Base-by-base conservation (phyloP, 139 green algal genomes). In the Yamagishiella unicocca region DNA sequence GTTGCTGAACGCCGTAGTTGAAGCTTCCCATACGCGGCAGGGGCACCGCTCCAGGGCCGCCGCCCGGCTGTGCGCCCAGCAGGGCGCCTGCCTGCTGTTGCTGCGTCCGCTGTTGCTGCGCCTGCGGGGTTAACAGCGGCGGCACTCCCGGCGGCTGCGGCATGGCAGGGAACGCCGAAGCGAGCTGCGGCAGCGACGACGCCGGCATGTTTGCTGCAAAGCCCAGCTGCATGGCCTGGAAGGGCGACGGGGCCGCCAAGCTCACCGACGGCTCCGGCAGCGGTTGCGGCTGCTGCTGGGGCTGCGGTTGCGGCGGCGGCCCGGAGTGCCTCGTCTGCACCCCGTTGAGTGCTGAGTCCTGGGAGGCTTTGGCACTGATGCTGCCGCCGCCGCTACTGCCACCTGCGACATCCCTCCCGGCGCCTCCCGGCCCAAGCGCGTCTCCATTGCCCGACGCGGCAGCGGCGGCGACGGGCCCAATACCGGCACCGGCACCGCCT, bases 211-310 rank as follows among this genome's bases (percentile, higher is more conserved):
- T 42, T 27, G 66, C 35, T 74, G 33, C 66, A 1, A 74, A 45
- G 33, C 70, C 70, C 70, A 78, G 40, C 42, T 78, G 70, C 70
- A 78, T 78, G 4, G 40, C 40, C 27, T 78, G 70, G 70, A 78
- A 78, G 25, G 70, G 70, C 9, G 70, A 78, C 2, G 40, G 9
- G 12, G 70, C 1, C 40, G 9, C n/a, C n/a, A n/a, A n/a, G n/a
- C n/a, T n/a, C n/a, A n/a, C n/a, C n/a, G n/a, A 9, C 21, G 43
- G 10, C 43, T 38, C 6, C 43, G 43, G 72, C n/a, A 12, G 43
- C 43, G 22, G 72, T 21, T 58, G 40, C 70, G 38, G 70, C 42
- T n/a, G 70, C 38, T 55, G 70, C 25, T 33, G 38, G 31, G 12
- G 70, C 70, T 55, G 70, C 67, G 67, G 40, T 55, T 12, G 70